A percentile compares a stretch with the other conserved stretches of the same genome.
Conservation (phyloP, 148 eudicot species). For the Camellia lanceoleosa region DNA sequence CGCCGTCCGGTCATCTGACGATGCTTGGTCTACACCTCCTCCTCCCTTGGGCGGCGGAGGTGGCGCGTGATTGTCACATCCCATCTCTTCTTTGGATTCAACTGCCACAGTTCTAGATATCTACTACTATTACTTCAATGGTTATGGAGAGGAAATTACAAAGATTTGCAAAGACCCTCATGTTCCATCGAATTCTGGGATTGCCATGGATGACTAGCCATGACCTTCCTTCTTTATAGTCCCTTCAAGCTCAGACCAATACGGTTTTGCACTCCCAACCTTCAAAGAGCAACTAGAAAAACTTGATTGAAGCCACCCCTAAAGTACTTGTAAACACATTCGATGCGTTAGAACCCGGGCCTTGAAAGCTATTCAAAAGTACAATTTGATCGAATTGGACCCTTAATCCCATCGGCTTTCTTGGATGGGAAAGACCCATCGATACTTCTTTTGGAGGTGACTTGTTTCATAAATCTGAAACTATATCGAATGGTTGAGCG, state of each 20-base stretch:
- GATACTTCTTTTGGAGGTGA: not conserved
- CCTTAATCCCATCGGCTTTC: constrained; percentile 41
- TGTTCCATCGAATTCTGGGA: constrained; percentile 42
- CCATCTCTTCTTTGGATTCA: constrained; percentile 61
- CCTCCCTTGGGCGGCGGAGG: constrained; percentile 54
- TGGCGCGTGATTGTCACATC: constrained; percentile 44
- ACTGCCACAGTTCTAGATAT: constrained; percentile 45
- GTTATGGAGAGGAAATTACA: constrained; percentile 22
- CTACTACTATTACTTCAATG: constrained; percentile 50
- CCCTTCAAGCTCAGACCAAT: constrained; percentile 23
- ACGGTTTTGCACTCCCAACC: constrained; percentile 26
- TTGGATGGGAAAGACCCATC: constrained; percentile 32
- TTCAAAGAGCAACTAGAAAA: constrained; percentile 36
- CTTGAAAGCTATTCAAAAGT: constrained; percentile 30
- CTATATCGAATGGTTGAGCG: too few species aligned
- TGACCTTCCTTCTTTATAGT: constrained; percentile 58
- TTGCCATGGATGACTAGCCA: constrained; percentile 32
- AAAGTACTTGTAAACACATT: constrained; percentile 60
- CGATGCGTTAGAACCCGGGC: constrained; percentile 47
- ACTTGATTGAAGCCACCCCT: constrained; percentile 35
- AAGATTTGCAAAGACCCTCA: constrained; percentile 19
- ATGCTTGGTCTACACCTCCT: constrained; percentile 53
- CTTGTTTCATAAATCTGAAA: too few species aligned
- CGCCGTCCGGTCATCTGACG: constrained; percentile 41
- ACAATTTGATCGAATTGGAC: constrained; percentile 35